Base-by-base conservation (phyloP, 352 stramenopile genomes). In the Aphanomyces cochlioides region DNA sequence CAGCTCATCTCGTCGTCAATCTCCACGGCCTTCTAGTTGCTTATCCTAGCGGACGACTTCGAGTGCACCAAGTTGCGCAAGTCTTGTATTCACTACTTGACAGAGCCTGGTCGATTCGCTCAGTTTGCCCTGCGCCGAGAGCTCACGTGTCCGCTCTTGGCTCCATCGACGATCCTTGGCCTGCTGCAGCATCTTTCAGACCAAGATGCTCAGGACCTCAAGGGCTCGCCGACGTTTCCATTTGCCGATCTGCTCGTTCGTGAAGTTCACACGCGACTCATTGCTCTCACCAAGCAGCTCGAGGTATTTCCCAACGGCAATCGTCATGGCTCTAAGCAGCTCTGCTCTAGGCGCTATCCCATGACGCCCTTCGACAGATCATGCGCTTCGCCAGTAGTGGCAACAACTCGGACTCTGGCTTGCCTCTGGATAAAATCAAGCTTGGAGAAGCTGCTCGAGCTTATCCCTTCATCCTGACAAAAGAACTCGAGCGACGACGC, bases 11-110 rank as follows among this genome's bases (percentile, higher is more conserved):
- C 43, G 15, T 15, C 8, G 8, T 15, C 43, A 50, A n/a, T 50
- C n/a, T 34, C 2, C 15, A 8, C 15, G 4, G 41, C 19, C 15
- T 13, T 10, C 12, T 61, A 70, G 0, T 67, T 93, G 3, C 73
- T 93, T 17, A 89, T 93, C 65, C 74, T 93, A 1, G 81, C 85
- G 0, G 83, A 93, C 67, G 85, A 93, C 53, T 59, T 93, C 0
- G 82, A 90, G 17, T 81, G 79, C 5, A 78, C 84, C n/a, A 69
- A 75, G 0, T 74, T 93, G 15, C 77, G 82, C 3, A 75, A 82
- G 5, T 83, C 82, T 4, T 45, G 90, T 13, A 69, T 90, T 7
- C 73, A 63, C 3, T 93, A 91, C 57, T 69, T 93, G 7, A 82
- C 79, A 43, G 79, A 81, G 47, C 57, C 74, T 3, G 54, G 72